Evolutionary conservation across 2,329 filamentous ascomycete genomes (phyloP).

Genomic region (Phialophora macrospora): DNA sequence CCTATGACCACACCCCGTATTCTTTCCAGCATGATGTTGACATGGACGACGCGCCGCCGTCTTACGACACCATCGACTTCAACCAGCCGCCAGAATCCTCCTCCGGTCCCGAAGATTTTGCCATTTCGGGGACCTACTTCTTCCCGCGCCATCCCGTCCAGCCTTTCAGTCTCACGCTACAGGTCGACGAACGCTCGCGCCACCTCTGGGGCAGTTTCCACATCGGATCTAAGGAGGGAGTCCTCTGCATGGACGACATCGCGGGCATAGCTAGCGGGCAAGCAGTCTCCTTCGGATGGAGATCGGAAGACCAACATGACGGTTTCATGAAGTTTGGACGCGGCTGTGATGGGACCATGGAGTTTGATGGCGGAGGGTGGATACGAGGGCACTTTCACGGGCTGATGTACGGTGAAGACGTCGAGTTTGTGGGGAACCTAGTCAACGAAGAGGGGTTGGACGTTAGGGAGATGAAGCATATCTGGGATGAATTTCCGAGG

Average conservation of each 20-base stretch:
- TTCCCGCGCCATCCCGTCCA: background rate
- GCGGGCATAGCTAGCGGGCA: constrained; percentile 1
- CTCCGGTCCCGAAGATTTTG: background rate
- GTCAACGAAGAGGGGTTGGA: constrained; percentile 19
- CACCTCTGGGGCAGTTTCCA: constrained; percentile 29
- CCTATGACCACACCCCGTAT: constrained; percentile 11
- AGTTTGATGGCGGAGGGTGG: constrained; percentile 27
- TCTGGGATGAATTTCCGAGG: constrained; percentile 31
- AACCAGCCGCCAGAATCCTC: background rate
- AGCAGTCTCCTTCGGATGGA: constrained; percentile 27
- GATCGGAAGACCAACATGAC: constrained; percentile 19
- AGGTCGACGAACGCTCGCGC: constrained; percentile 11
- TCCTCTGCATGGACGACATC: constrained; percentile 24
- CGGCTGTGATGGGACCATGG: constrained; percentile 29
- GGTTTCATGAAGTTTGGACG: constrained; percentile 27
- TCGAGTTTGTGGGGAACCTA: constrained; percentile 26
- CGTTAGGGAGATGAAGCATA: constrained; percentile 12
- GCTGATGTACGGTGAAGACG: constrained; percentile 20
- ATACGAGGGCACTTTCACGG: constrained; percentile 27
- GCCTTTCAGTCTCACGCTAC: constrained; percentile 8
- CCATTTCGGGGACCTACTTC: constrained; percentile 29
- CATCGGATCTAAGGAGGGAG: constrained; percentile 19
- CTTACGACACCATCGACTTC: constrained; percentile 26
- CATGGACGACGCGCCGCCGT: constrained; percentile 24
- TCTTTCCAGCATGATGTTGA: constrained; percentile 25